Conservation (phyloP, 768 basidiomycete genomes). For the Cantharellus anzutake region DNA sequence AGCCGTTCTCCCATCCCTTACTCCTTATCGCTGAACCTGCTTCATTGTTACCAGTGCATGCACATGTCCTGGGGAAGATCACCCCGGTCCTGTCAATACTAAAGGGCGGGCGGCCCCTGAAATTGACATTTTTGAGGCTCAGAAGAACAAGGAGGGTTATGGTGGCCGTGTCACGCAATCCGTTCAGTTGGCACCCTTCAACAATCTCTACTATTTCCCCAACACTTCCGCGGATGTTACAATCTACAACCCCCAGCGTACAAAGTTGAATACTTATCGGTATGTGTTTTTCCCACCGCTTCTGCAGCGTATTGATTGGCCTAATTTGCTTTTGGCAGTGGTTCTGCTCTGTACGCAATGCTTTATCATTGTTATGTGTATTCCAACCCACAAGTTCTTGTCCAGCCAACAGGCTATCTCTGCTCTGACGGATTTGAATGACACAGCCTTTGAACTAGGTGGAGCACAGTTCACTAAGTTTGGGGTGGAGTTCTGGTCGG, state of each 20-base stretch:
- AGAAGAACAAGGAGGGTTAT: slow-evolving; percentile 31
- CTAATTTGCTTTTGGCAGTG: not conserved
- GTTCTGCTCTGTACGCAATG: not conserved
- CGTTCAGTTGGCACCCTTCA: slow-evolving; percentile 49
- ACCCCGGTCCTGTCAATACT: slow-evolving; percentile 43
- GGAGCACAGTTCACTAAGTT: not conserved
- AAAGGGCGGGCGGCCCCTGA: slow-evolving; percentile 59
- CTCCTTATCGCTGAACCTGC: not conserved
- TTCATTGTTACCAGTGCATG: slow-evolving; percentile 25
- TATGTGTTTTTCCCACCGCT: not conserved
- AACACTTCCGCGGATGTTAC: slow-evolving; percentile 17
- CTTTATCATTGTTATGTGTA: not conserved
- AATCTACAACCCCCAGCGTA: slow-evolving; percentile 34
- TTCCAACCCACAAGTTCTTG: not conserved
- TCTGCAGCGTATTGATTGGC: not conserved
- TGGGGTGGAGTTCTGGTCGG: slow-evolving; percentile 26
- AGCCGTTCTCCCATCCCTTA: slow-evolving; percentile 13
- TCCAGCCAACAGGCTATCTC: not conserved
- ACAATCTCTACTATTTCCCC: slow-evolving; percentile 24
- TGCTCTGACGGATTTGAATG: not conserved
- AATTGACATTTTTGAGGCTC: slow-evolving; percentile 68
- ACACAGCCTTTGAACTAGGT: not conserved
- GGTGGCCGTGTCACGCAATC: slow-evolving; percentile 38
- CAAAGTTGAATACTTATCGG: slow-evolving; percentile 38
- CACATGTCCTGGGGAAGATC: slow-evolving; percentile 56